These are phyloP conservation scores for Coemansia umbellata DNA, from an alignment of 192 early-diverging fungal species.

Conservation along the genomic window DNA sequence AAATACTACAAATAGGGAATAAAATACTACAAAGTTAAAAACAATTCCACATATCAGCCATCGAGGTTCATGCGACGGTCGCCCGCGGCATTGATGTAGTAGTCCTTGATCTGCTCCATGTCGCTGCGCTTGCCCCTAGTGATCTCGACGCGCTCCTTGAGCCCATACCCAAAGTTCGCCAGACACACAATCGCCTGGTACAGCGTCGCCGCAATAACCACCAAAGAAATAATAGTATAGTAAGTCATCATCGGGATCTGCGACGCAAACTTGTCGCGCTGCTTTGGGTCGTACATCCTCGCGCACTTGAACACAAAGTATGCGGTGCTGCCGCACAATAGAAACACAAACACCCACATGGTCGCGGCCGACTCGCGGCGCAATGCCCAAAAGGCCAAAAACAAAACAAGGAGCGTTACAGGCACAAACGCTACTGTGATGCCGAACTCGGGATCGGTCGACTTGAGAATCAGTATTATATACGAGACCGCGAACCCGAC, in stretches of 20 bases:
- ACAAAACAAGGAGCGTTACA: slow-evolving; percentile 37
- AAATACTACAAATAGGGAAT: neutral
- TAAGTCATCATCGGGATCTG: slow-evolving; percentile 50
- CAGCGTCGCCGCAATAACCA: slow-evolving; percentile 36
- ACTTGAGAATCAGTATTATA: slow-evolving; percentile 57
- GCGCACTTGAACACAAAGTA: slow-evolving; percentile 53
- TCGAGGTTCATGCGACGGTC: slow-evolving; percentile 50
- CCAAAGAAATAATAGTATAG: slow-evolving; percentile 43
- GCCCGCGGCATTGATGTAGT: slow-evolving; percentile 50
- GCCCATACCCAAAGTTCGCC: slow-evolving; percentile 50
- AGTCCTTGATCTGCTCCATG: slow-evolving; percentile 53
- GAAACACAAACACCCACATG: slow-evolving; percentile 46
- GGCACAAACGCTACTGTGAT: slow-evolving; percentile 48
- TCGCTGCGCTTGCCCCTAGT: slow-evolving; percentile 50
- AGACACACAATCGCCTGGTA: slow-evolving; percentile 37
- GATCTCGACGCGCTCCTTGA: slow-evolving; percentile 48
- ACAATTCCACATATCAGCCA: slow-evolving; percentile 14
- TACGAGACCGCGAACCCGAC: slow-evolving; percentile 53
- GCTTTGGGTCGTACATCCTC: slow-evolving; percentile 49
- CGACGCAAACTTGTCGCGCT: slow-evolving; percentile 36
- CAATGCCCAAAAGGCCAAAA: slow-evolving; percentile 49
- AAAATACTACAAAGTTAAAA: neutral
- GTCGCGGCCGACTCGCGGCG: slow-evolving; percentile 27
- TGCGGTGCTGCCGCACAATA: slow-evolving; percentile 38
- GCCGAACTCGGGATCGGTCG: slow-evolving; percentile 47